Evolutionary conservation across 2,329 filamentous ascomycete species (phyloP).

Genomic region (Fusarium denticulatum): DNA sequence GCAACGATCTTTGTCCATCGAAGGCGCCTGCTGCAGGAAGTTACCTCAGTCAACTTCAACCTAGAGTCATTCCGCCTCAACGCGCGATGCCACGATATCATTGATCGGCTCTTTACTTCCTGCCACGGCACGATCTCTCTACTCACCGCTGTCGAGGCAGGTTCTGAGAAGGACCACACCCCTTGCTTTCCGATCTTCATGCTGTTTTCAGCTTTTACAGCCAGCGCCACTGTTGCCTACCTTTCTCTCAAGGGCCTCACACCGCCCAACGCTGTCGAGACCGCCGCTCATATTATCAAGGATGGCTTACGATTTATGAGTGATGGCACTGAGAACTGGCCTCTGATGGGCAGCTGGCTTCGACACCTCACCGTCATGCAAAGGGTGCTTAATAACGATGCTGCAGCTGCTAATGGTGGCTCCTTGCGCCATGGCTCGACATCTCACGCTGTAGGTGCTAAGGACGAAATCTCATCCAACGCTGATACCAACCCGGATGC

Average conservation of each 20-base stretch:
- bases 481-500: conserved; percentile 64
- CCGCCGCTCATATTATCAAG: conserved; percentile 65
- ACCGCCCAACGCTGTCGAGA: conserved; percentile 65
- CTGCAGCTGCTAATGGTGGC: conserved; percentile 46
- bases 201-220: conserved; percentile 70
- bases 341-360: conserved; percentile 67
- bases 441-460: conserved; percentile 50
- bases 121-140: conserved; percentile 68
- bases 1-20: conserved; percentile 70
- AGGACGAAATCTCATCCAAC: conserved; percentile 66
- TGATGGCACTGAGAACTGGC: conserved; percentile 68
- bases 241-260: conserved; percentile 70
- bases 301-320: conserved; percentile 69
- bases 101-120: conserved; percentile 67
- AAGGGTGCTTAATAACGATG: conserved; percentile 66
- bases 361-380: conserved; percentile 70
- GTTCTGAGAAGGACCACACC: conserved; percentile 66
- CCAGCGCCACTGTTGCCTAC: conserved; percentile 69
- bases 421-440: conserved; percentile 49
- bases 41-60: conserved; percentile 62
- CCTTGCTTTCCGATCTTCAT: conserved; percentile 72
- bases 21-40: conserved; percentile 66
- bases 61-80: conserved; percentile 64
- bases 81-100: conserved; percentile 61
- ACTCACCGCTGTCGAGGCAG: conserved; percentile 64